Evolutionary conservation across 768 basidiomycete genomes (phyloP), one percentile per base, ranked within the genome.

Genomic region (Daedaleopsis nitida): DNA sequence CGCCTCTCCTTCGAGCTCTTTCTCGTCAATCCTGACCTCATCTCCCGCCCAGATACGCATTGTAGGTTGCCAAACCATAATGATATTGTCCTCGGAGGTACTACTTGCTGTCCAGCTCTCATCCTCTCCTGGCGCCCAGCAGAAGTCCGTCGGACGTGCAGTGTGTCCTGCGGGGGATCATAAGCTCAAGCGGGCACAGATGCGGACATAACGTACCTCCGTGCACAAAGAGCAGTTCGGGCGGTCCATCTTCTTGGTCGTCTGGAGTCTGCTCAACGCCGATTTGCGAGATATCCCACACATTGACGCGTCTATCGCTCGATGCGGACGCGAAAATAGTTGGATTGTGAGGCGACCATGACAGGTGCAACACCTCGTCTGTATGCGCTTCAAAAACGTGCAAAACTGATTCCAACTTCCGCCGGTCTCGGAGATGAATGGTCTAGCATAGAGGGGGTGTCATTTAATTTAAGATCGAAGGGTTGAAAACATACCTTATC

Each of bases 31-130:
- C 68, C 86, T 89, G 59, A 94, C 86, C 66, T 89, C 90, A 55
- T 94, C 96, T 3, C 92, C 92, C 3, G 93, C 92, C 87, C 93
- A 96, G 35, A 98, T 87, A 21, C 93, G 90, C 83, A 93, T 91
- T 17, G 91, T 94, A 16, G 96, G 96, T 71, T 95, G 92, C 97
- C 97, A 99, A 6, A 96, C 86, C 92, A 96, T 96, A 45, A 94
- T 83, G 23, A 98, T 86, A 65, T 99, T 99, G 73, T 99, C 96
- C 72, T 98, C 96, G 0, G 96, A 96, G n/a, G 91, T 85, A 64
- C 86, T 94, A 6, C 88, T 81, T 0, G 89, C 81, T 8, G 90
- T 94, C 94, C 94, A 96, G 64, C 87, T 86, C 69, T 96, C 93
- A 19, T 78, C 78, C 65, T 82, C 78, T 14, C 86, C 88, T 3